Percentiles rank a stretch among this genome's conserved stretches.
These are phyloP conservation scores for Debaryomyces robertsiae DNA, from an alignment of 1,139 yeast species.

Conservation along the genomic window DNA sequence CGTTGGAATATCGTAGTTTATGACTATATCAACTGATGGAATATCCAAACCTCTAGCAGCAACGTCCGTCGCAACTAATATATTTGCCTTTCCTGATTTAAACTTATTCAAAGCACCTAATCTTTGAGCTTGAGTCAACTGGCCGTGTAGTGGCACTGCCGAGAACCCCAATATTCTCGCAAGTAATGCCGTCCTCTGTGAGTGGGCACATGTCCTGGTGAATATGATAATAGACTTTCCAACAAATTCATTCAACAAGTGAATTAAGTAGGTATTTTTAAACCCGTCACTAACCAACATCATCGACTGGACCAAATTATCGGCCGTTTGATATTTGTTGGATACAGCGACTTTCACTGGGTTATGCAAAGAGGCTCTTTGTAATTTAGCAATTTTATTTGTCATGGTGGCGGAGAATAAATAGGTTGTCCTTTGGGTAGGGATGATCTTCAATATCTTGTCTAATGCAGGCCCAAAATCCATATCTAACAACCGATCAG, in stretches of 20 bases:
- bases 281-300: constrained; percentile 92
- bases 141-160: constrained; percentile 95
- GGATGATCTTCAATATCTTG: constrained; percentile 80
- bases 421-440: constrained; percentile 83
- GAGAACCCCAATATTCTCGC: constrained; percentile 81
- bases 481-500: constrained; percentile 92
- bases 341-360: constrained; percentile 94
- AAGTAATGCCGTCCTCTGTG: constrained; percentile 84
- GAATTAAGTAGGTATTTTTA: constrained; percentile 84
- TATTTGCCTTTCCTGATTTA: constrained; percentile 79
- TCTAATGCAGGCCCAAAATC: constrained; percentile 96
- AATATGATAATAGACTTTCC: constrained; percentile 90
- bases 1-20: constrained; percentile 94
- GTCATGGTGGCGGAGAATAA: constrained; percentile 97
- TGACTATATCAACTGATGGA: constrained; percentile 89
- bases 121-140: constrained; percentile 87
- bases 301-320: constrained; percentile 83
- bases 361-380: constrained; percentile 84
- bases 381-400: constrained; percentile 89
- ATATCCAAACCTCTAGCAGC: constrained; percentile 98
- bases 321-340: constrained; percentile 88
- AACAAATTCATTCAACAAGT: constrained; percentile 75
- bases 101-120: constrained; percentile 91
- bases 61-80: constrained; percentile 94
- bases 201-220: constrained; percentile 93